Percentiles rank a stretch among this genome's conserved stretches.
These are phyloP conservation scores for Venturia aucupariae DNA, from an alignment of 2,329 filamentous ascomycete species.

Conservation along the genomic window DNA sequence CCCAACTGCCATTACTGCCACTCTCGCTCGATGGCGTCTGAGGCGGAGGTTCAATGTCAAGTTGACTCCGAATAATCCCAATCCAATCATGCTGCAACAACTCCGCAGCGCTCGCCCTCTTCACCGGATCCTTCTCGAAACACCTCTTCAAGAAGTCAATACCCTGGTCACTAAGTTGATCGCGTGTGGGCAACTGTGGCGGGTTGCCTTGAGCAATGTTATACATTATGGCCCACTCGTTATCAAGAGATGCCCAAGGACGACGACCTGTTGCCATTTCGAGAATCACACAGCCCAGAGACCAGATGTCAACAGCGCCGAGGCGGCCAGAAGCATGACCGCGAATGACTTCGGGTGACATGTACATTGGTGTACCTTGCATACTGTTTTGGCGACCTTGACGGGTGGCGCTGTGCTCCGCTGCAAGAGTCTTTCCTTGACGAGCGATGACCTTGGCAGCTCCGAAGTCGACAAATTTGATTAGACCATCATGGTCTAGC, in stretches of 20 bases:
- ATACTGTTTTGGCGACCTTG: conserved; percentile 66
- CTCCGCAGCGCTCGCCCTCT: conserved; percentile 74
- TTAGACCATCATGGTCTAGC: conserved; percentile 93
- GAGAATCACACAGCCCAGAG: conserved; percentile 87
- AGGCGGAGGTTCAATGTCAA: conserved; percentile 40
- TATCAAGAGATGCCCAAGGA: conserved; percentile 92
- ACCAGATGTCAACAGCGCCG: conserved; percentile 92
- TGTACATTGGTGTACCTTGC: conserved; percentile 95
- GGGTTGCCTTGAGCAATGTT: conserved; percentile 97
- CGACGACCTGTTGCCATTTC: conserved; percentile 95
- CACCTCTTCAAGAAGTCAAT: conserved; percentile 83
- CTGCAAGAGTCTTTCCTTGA: conserved; percentile 77
- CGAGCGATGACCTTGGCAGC: conserved; percentile 94
- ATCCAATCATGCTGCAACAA: conserved; percentile 92
- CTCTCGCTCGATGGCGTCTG: conserved; percentile 25
- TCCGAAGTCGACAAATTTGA: conserved; percentile 98
- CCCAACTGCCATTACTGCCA: conserved; percentile 4
- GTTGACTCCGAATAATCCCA: conserved; percentile 36
- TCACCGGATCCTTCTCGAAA: conserved; percentile 74
- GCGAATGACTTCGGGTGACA: conserved; percentile 98
- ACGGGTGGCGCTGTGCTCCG: conserved; percentile 47
- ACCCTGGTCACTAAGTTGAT: conserved; percentile 76
- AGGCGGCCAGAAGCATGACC: conserved; percentile 66
- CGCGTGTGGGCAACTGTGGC: conserved; percentile 68
- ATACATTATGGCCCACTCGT: conserved; percentile 99